Percentiles rank a stretch among this genome's conserved stretches.
Evolutionary conservation across 2,329 filamentous ascomycete species (phyloP).

Genomic region (Alternaria arborescens): DNA sequence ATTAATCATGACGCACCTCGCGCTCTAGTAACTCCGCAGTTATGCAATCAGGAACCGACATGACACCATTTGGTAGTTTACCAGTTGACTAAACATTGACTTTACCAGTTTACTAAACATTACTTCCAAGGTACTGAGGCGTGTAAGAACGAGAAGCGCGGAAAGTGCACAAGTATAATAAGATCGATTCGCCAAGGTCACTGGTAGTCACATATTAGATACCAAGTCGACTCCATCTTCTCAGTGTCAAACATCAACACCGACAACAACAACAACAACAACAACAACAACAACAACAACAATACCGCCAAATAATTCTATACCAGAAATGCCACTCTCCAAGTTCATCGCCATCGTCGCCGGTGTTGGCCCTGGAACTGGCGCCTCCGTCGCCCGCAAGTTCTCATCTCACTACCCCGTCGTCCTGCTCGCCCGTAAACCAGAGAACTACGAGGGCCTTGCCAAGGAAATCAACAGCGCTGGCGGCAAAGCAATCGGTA

Average conservation of each 20-base stretch:
- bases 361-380: constrained; percentile 77
- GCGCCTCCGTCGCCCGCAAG: constrained; percentile 66
- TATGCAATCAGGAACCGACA: constrained; percentile 28
- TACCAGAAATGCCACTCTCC: constrained; percentile 45
- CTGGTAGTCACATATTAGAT: not conserved
- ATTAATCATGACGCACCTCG: constrained; percentile 40
- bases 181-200: not conserved
- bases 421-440: constrained; percentile 74
- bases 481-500: constrained; percentile 75
- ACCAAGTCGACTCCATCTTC: not conserved
- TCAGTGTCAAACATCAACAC: not conserved
- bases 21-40: constrained; percentile 30
- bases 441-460: constrained; percentile 71
- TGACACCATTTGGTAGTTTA: constrained; percentile 33
- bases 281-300: too few species aligned
- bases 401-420: constrained; percentile 74
- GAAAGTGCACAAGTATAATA: not conserved
- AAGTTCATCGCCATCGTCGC: constrained; percentile 74
- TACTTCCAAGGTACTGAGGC: not conserved
- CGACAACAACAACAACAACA: not conserved
- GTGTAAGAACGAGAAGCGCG: not conserved
- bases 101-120: constrained; percentile 40
- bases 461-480: constrained; percentile 72
- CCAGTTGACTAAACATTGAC: constrained; percentile 35
- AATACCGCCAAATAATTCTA: not conserved